Evolutionary conservation across 805 yeast species (phyloP), one percentile per base, ranked within the genome.

Genomic region (Komagataella mondaviorum): DNA sequence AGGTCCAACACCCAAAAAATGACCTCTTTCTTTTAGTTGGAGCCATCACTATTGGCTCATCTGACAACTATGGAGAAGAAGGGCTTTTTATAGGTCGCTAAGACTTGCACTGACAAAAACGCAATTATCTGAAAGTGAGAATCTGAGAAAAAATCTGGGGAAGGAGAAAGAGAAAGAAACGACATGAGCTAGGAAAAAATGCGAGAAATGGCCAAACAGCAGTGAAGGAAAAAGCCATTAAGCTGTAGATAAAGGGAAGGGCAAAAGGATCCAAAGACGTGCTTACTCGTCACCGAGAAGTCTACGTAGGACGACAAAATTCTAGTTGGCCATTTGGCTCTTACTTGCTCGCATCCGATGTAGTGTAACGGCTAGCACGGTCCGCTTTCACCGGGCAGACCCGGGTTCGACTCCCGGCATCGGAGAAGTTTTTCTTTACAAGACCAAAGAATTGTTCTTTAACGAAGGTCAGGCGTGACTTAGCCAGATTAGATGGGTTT

Each of bases 331-430:
- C 5, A 8, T 2, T 12, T 12, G 10, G 5, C 14, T 12, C 5
- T 8, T 30, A 30, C 14, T 14, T 30, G 8, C 14, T 14, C 8
- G 8, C 46, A 18, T 80, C 85, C 85, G 85, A 78, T 80, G 75
- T 81, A 79, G 86, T 80, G 85, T 81, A 80, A 80, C 83, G 86
- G 86, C 81, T 80, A 81, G 80, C 86, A 81, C 82, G 84, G 84
- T 78, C 77, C 85, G 85, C 86, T 81, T 80, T 81, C 86, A 81
- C 86, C 85, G 85, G 77, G 85, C 83, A 80, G 70, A 75, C 80
- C 82, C 83, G 86, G 85, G 86, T 81, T 81, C 86, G 85, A 81
- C 84, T 80, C 86, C 86, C 86, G 83, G 87, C 74, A 79, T 78
- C 85, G 86, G 86, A 81, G 76, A 14, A 4, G 2, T 10, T 30